Conservation (phyloP, 2,329 filamentous ascomycete genomes). For the Pleurostoma richardsiae region DNA sequence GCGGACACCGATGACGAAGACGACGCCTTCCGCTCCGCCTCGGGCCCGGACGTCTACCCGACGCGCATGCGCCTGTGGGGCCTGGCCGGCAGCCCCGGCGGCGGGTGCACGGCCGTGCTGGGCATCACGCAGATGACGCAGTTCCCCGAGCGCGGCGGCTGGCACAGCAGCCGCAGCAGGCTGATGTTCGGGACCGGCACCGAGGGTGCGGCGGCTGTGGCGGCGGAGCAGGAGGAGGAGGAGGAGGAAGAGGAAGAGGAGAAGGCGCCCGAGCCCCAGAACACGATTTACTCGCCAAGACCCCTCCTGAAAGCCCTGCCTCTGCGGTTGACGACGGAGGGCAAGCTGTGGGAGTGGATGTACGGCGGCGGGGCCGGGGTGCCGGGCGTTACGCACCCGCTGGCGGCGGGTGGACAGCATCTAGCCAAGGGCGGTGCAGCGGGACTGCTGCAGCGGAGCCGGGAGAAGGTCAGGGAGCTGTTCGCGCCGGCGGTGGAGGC, state of each 20-base stretch:
- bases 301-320: no score
- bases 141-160: constrained; percentile 36
- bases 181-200: constrained; percentile 28
- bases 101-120: constrained; percentile 45
- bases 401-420: background rate
- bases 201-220: background rate
- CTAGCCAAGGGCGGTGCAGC: no score
- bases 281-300: no score
- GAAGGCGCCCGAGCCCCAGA: no score
- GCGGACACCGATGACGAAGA: constrained; percentile 24
- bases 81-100: constrained; percentile 44
- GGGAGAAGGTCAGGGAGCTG: constrained; percentile 22
- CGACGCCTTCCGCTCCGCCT: constrained; percentile 23
- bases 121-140: constrained; percentile 43
- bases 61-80: constrained; percentile 50
- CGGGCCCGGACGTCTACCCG: constrained; percentile 37
- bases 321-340: constrained; percentile 44
- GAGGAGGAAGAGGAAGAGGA: constrained; percentile 6
- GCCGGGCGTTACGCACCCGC: constrained; percentile 28
- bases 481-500: constrained; percentile 28
- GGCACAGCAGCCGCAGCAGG: constrained; percentile 27
- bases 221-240: background rate
- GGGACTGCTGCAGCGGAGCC: constrained; percentile 1
- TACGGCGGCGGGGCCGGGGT: constrained; percentile 47
- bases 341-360: constrained; percentile 52